Evolutionary conservation across 441 rosid species (phyloP), one percentile per base, ranked within the genome.

Genomic region (Bruguiera hainesii): DNA sequence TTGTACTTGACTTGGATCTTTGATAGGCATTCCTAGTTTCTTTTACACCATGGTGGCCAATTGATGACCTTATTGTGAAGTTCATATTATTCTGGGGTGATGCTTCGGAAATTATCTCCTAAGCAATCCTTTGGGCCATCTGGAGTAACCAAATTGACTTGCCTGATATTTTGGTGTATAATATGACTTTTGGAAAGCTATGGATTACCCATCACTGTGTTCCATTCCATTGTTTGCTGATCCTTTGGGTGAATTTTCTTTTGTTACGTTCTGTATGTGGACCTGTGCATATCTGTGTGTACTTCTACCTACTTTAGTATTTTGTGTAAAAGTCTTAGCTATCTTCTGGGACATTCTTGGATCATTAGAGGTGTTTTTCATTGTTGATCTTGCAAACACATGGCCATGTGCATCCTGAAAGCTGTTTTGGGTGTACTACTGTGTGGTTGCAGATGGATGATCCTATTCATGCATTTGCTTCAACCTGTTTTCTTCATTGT

Each of bases 1-100:
- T 76, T 71, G 50, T 26, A 39, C 53, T n/a, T 62, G 59, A 25
- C 64, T 63, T 69, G 35, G 69, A 60, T 68, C 66, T 66, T 33
- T 28, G 35, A 50, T 59, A 57, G 37, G 19, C 20, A 15, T 15
- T 31, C 31, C 46, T 56, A 16, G 28, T 62, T 68, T 61, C 31
- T 33, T 42, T 37, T 25, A 20, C 35, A 61, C 42, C 56, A 19
- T 29, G n/a, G 33, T 48, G 50, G 68, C 42, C 48, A 62, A 61
- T 7, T 66, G 51, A 33, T 18, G 52, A 31, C 18, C 18, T 49
- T 2, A 31, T 6, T 15, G n/a, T 52, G 1, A 72, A 63, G 30
- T 63, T 64, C 61, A 42, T 11, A 7, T 35, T 19, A 4, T 30
- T 29, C 1, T 39, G 6, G 16, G 30, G 29, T 26, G 6, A 46